Conservation (phyloP, 345 rosid genomes). For the Gossypium australe region DNA sequence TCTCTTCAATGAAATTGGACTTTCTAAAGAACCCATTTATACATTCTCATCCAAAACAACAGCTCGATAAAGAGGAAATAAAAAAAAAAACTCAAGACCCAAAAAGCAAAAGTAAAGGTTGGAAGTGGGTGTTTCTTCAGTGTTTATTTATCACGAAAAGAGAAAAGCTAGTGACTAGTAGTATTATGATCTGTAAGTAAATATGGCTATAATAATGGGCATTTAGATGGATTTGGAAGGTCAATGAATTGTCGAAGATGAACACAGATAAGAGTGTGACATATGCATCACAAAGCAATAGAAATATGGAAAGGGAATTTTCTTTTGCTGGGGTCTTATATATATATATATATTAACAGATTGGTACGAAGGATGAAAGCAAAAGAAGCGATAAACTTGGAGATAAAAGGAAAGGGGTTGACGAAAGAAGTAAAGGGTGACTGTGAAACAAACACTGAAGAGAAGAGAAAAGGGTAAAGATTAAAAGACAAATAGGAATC, state of each 20-base stretch:
- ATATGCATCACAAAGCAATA: not conserved
- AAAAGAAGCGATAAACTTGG: not conserved
- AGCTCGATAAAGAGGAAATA: not conserved
- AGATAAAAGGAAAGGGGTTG: not conserved
- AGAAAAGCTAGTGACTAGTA: not conserved
- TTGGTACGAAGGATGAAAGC: not conserved
- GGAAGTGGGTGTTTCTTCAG: not conserved
- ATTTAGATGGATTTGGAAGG: not conserved
- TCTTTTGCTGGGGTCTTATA: not conserved
- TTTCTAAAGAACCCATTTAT: conserved; percentile 72
- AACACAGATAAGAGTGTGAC: not conserved
- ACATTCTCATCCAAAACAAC: conserved; percentile 15
- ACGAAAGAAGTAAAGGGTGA: not conserved
- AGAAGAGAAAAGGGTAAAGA: not conserved
- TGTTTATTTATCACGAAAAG: not conserved
- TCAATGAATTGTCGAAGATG: not conserved
- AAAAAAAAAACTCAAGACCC: not conserved
- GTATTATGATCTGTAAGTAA: not conserved
- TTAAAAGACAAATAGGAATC: not conserved
- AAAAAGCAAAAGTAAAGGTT: not conserved
- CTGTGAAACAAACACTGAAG: not conserved
- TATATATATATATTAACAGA: not conserved
- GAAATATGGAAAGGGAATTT: not conserved
- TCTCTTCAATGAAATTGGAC: conserved; percentile 51
- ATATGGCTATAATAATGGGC: not conserved